phyloP scores from a whole-genome alignment of 148 eudicot species.

The Vaccinium darrowii region DNA sequence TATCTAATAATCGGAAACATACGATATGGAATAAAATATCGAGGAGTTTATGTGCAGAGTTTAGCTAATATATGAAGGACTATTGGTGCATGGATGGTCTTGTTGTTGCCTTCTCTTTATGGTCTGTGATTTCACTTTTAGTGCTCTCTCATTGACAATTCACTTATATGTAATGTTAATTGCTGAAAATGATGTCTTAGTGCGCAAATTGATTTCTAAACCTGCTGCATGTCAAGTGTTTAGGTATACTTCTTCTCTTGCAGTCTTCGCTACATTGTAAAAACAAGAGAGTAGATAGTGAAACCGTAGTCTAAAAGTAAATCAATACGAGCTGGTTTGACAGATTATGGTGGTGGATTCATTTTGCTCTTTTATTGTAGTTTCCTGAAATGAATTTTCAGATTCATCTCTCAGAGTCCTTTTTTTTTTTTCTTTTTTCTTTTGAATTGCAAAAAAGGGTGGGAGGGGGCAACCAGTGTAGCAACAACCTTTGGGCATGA shows the following conservation, averaged over 20 bases:
- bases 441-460: too few relatives aligned
- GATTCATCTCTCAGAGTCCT: neutral
- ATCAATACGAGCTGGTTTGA: neutral
- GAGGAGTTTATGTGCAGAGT: neutral
- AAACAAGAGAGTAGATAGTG: neutral
- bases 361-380: conserved; percentile 1
- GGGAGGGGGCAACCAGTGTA: too few relatives aligned
- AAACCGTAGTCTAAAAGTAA: neutral
- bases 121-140: neutral
- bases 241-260: neutral
- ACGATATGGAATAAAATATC: neutral
- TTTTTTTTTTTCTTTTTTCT: too few relatives aligned
- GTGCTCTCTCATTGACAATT: neutral
- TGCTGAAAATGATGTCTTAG: neutral
- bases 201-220: neutral
- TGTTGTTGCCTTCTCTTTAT: neutral
- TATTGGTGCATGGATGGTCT: neutral
- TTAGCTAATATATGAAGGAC: neutral
- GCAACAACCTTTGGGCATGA: too few relatives aligned
- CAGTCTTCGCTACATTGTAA: neutral
- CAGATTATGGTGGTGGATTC: neutral
- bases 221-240: neutral
- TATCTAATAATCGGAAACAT: neutral
- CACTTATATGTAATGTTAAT: neutral
- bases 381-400: neutral